Evolutionary conservation across 805 yeast genomes (phyloP), one percentile per base, ranked within the genome.

Genomic region (Candida pseudofarinosa): DNA sequence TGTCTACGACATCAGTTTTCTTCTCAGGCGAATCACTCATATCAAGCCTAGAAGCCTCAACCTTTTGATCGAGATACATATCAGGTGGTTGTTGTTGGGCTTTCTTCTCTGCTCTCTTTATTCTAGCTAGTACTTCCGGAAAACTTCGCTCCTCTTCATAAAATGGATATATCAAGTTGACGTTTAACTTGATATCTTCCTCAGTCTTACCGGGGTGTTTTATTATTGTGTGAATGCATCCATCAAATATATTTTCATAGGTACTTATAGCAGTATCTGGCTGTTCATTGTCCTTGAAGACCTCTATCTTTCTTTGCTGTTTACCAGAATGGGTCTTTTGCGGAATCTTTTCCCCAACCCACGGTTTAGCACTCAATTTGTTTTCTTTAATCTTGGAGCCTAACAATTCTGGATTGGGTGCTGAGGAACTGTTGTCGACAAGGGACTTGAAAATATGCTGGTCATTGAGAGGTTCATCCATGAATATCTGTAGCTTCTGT

Each of bases 301-400:
- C 48, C 43, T 44, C 34, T 42, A 55, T 33, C 50, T 57, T 62
- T 28, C 77, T 68, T 5, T 68, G 39, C n/a, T 45, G 37, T 28
- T 55, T 54, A 10, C 48, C 39, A 35, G 41, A 0, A 19, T 43
- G 31, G 6, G 38, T 33, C n/a, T 62, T 57, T 51, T 80, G 84
- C 17, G 62, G 56, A n/a, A 82, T 40, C 2, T 63, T 67, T 51
- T 85, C 83, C 0, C 91, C 89, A 12, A 64, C 67, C 85, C 91
- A 81, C 0, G 82, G 74, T 6, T 64, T 67, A 0, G 88, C 71
- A 1, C 67, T 63, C 16, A 76, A 34, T 4, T 58, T 62, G 55
- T 88, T 88, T 56, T 88, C 96, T 57, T 86, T 86, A 37, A 71
- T 69, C 40, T 86, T 59, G 13, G 66, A 58, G 7, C 64, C 65